Evolutionary conservation across 2,329 filamentous ascomycete genomes (phyloP), one percentile per base, ranked within the genome.

Genomic region (Talaromyces sp.): DNA sequence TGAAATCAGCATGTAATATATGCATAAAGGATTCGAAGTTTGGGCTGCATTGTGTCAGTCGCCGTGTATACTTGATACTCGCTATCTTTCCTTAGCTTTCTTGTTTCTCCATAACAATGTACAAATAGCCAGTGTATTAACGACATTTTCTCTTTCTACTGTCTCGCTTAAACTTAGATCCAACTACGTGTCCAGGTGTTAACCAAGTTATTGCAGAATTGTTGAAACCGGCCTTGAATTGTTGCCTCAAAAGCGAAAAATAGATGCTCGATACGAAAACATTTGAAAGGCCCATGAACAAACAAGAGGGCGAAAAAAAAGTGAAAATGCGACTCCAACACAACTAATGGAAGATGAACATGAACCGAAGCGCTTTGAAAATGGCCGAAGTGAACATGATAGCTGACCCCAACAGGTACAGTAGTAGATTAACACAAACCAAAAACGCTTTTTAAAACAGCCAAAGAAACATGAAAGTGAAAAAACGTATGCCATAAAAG

Each of bases 1-100:
- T 55, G 91, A 98, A 80, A 97, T 98, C 73, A 86, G 82, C 63
- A 72, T 93, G 73, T 91, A 85, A 77, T 51, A 55, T 55, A 58
- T 51, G 24, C 21, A 27, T 29, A 29, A 29, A 21, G 26, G 24
- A 19, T 24, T 10, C 41, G 41, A 21, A 46, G n/a, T 11, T 29
- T 51, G 49, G 24, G 9, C 14, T 29, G 26, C 9, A 51, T 51
- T 51, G 4, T 29, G 9, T n/a, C 27, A n/a, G 49, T 26, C 43
- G 10, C 14, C 49, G 26, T 57, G 43, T 57, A 49, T 51, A 57
- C 27, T 57, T 29, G 9, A 43, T 57, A 26, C 26, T 50, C 11
- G 29, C 24, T 29, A 49, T 26, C 31, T 51, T 19, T 26, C 32
- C 29, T 49, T 57, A 57, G 43, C 29, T 51, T 57, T 11, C 19